These are phyloP conservation scores for Moringa oleifera DNA, from an alignment of 345 rosid species.

Conservation along the genomic window DNA sequence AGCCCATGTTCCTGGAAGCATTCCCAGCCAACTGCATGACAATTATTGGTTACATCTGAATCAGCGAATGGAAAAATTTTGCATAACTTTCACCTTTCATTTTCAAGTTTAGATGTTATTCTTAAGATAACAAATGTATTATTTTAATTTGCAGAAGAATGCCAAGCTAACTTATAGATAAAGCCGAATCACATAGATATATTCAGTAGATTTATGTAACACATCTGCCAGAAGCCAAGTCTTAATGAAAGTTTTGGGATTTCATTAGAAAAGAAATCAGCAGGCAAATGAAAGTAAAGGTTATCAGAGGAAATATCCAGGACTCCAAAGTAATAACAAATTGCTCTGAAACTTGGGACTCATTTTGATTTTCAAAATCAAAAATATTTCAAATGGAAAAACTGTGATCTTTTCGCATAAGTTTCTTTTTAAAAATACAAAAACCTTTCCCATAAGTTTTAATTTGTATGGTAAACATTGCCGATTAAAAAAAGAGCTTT, in stretches of 20 bases:
- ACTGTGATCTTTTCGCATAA: too few relatives aligned
- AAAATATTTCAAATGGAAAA: background rate
- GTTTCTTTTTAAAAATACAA: too few relatives aligned
- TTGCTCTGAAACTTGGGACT: background rate
- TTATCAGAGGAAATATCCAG: background rate
- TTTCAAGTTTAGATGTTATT: constrained; percentile 4
- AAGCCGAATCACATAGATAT: too few relatives aligned
- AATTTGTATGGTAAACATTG: background rate
- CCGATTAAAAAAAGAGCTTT: background rate
- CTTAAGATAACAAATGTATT: background rate
- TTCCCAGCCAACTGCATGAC: constrained; percentile 86
- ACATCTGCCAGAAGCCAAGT: background rate
- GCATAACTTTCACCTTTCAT: background rate
- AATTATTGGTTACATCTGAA: constrained; percentile 7
- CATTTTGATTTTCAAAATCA: background rate
- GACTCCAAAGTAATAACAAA: too few relatives aligned
- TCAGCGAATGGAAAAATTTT: constrained; percentile 2
- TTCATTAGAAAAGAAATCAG: background rate
- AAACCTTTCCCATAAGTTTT: background rate
- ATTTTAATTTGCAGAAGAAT: background rate
- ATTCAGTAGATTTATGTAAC: background rate
- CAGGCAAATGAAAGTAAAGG: background rate
- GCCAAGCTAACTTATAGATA: background rate
- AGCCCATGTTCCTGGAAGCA: constrained; percentile 99
- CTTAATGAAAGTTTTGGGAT: background rate